phyloP scores from a whole-genome alignment of 2,329 filamentous ascomycete genomes.

The Colletotrichum lupini region DNA sequence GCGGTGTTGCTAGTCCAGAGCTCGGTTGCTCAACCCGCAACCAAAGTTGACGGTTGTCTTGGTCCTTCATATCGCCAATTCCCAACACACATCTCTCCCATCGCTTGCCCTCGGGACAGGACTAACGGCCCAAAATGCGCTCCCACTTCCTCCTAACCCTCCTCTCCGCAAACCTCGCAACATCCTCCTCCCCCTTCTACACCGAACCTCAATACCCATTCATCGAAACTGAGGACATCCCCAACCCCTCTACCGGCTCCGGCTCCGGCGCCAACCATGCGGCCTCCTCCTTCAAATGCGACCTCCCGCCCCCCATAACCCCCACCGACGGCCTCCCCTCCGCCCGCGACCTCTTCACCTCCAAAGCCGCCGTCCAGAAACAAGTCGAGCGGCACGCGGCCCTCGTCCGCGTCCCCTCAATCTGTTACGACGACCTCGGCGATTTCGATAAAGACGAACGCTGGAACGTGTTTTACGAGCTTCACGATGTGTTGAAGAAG shows the following conservation, averaged over 20 bases:
- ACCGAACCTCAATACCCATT: neutral
- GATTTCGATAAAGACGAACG: constrained; percentile 63
- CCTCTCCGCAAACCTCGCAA: neutral
- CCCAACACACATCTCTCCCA: too few species aligned
- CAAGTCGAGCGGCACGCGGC: constrained; percentile 63
- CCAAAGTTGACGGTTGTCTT: neutral
- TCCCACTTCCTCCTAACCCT: constrained; percentile 4
- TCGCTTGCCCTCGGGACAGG: too few species aligned
- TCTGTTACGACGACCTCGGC: constrained; percentile 68
- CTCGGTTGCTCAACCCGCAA: too few species aligned
- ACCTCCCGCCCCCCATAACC: constrained; percentile 47
- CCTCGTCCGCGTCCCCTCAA: constrained; percentile 64
- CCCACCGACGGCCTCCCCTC: constrained; percentile 49
- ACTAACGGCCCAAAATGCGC: constrained; percentile 4
- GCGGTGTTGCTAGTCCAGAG: neutral
- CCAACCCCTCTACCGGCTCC: too few species aligned
- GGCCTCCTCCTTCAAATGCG: constrained; percentile 41
- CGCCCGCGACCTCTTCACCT: constrained; percentile 45
- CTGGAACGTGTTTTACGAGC: constrained; percentile 64
- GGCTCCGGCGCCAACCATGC: too few species aligned
- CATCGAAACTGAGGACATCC: neutral
- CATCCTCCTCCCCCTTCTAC: neutral
- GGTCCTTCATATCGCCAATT: too few species aligned
- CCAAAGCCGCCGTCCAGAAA: constrained; percentile 46
- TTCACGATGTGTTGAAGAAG: constrained; percentile 58